Percentiles rank a stretch among this genome's conserved stretches.
These are phyloP conservation scores for Ceratocystis colombiana DNA, from an alignment of 2,329 filamentous ascomycete genomes.

Conservation along the genomic window DNA sequence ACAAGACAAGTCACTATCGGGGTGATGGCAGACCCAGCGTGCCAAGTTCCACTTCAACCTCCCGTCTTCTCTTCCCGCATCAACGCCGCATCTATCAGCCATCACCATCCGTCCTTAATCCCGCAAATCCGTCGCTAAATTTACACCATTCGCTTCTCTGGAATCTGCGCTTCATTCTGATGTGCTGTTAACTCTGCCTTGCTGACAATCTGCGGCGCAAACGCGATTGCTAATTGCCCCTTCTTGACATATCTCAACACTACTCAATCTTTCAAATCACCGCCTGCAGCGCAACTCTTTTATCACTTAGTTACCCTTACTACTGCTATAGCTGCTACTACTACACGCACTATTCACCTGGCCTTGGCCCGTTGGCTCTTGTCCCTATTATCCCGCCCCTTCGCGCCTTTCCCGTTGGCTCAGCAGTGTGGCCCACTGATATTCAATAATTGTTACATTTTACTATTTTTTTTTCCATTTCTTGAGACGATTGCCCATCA, in stretches of 20 bases:
- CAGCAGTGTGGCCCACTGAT: slow-evolving; percentile 22
- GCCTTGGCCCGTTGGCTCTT: background rate
- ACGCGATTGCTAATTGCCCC: slow-evolving; percentile 23
- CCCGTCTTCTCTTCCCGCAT: slow-evolving; percentile 45
- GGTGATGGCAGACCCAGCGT: slow-evolving; percentile 16
- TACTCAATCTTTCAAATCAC: no score
- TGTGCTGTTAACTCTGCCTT: slow-evolving; percentile 20
- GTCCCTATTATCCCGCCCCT: background rate
- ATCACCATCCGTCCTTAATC: slow-evolving; percentile 26
- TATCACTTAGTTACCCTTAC: background rate
- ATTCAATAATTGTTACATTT: background rate
- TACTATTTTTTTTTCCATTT: slow-evolving; percentile 16
- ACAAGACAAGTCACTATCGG: slow-evolving; percentile 19
- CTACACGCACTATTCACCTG: background rate
- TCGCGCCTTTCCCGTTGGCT: slow-evolving; percentile 18
- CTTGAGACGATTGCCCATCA: slow-evolving; percentile 5
- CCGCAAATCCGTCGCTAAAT: slow-evolving; percentile 36
- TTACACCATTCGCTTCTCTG: slow-evolving; percentile 25
- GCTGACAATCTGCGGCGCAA: slow-evolving; percentile 17
- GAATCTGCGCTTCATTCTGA: slow-evolving; percentile 24
- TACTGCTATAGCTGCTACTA: no score
- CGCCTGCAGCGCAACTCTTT: slow-evolving; percentile 15
- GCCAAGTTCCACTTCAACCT: slow-evolving; percentile 39
- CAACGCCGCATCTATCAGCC: slow-evolving; percentile 34
- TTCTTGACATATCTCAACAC: background rate